Conservation (phyloP, 2,329 filamentous ascomycete species). For the Hysterium pulicare region DNA sequence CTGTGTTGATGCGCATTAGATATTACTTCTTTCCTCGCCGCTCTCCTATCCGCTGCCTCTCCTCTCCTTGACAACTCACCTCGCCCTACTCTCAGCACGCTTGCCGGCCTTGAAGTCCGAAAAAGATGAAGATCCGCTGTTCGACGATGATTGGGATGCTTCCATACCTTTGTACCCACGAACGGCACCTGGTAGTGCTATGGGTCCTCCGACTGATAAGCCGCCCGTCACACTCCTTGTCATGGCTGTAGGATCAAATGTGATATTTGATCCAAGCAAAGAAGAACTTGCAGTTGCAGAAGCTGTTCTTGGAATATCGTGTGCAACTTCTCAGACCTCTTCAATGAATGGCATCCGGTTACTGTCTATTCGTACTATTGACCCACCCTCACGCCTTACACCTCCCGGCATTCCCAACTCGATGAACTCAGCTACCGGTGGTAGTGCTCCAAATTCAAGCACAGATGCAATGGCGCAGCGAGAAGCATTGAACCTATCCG, state of each 20-base stretch:
- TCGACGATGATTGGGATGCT: slow-evolving; percentile 96
- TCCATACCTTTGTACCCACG: slow-evolving; percentile 72
- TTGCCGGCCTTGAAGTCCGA: slow-evolving; percentile 84
- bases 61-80: slow-evolving; percentile 86
- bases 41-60: slow-evolving; percentile 90
- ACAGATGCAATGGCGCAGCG: slow-evolving; percentile 44
- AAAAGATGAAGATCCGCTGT: slow-evolving; percentile 91
- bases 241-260: slow-evolving; percentile 78
- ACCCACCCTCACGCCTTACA: slow-evolving; percentile 49
- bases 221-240: slow-evolving; percentile 91
- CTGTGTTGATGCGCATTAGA: slow-evolving; percentile 49
- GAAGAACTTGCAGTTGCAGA: slow-evolving; percentile 95
- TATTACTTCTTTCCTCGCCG: slow-evolving; percentile 88
- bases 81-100: slow-evolving; percentile 83
- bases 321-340: slow-evolving; percentile 45
- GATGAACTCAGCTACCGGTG: slow-evolving; percentile 46
- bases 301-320: slow-evolving; percentile 78
- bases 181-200: slow-evolving; percentile 20
- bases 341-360: slow-evolving; percentile 30
- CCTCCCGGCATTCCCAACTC: slow-evolving; percentile 47
- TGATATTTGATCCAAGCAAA: slow-evolving; percentile 88
- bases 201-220: slow-evolving; percentile 39
- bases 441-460: slow-evolving; percentile 34
- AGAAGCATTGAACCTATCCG: slow-evolving; percentile 56
- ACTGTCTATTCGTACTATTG: slow-evolving; percentile 47